phyloP scores from a whole-genome alignment of 768 basidiomycete genomes.

The Suillus cothurnatus region DNA sequence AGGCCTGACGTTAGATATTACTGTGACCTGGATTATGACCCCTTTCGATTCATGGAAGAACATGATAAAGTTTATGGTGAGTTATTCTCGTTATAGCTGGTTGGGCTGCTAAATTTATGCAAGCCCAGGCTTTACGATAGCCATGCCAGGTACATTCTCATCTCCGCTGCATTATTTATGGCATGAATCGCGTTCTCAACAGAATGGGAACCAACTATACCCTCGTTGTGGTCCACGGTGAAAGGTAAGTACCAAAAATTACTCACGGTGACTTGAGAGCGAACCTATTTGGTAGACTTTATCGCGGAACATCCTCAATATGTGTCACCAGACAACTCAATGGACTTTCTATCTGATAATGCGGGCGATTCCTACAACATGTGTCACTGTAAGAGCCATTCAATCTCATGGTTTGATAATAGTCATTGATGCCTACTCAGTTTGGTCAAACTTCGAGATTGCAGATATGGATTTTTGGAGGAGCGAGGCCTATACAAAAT shows the following conservation, averaged over 20 bases:
- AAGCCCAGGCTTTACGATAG: slow-evolving; percentile 57
- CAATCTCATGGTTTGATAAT: not conserved
- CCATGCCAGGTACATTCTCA: slow-evolving; percentile 40
- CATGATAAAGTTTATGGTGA: slow-evolving; percentile 52
- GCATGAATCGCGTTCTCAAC: not conserved
- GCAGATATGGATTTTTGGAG: slow-evolving; percentile 85
- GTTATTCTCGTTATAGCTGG: slow-evolving; percentile 6
- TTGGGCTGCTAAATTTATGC: not conserved
- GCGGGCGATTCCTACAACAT: slow-evolving; percentile 63
- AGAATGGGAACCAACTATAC: slow-evolving; percentile 66
- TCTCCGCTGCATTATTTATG: not conserved
- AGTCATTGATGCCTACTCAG: slow-evolving; percentile 35
- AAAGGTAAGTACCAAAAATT: slow-evolving; percentile 47
- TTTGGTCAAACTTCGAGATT: slow-evolving; percentile 96
- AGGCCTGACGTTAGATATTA: slow-evolving; percentile 56
- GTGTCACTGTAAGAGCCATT: slow-evolving; percentile 56
- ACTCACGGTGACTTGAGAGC: slow-evolving; percentile 37
- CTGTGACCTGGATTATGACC: slow-evolving; percentile 53
- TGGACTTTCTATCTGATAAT: slow-evolving; percentile 68
- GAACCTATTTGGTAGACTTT: slow-evolving; percentile 52
- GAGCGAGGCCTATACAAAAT: slow-evolving; percentile 77
- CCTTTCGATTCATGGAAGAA: slow-evolving; percentile 59
- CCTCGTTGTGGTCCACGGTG: slow-evolving; percentile 60
- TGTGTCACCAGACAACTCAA: slow-evolving; percentile 56
- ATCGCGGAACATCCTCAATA: slow-evolving; percentile 54